These are phyloP conservation scores for Talaromyces sp. DNA, from an alignment of 2,329 filamentous ascomycete genomes.

Conservation along the genomic window DNA sequence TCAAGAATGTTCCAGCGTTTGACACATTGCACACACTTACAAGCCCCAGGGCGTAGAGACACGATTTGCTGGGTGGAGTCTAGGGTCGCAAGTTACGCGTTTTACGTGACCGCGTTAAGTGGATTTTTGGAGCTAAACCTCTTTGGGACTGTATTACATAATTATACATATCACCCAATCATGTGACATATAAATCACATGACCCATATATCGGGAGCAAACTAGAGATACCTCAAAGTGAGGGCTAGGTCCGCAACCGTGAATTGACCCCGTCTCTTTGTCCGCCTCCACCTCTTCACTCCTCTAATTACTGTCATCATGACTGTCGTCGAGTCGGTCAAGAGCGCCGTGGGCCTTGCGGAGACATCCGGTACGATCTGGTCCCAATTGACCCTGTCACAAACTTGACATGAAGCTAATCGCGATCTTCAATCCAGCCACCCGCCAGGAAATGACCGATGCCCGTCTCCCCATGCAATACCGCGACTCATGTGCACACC, in stretches of 20 bases:
- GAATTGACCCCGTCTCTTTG: neutral
- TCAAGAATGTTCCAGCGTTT: conserved; percentile 13
- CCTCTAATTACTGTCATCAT: conserved; percentile 34
- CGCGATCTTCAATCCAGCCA: conserved; percentile 23
- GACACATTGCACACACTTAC: conserved; percentile 19
- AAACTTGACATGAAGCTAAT: conserved; percentile 19
- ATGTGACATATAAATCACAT: conserved; percentile 19
- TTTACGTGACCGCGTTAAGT: conserved; percentile 42
- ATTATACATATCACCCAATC: conserved; percentile 6
- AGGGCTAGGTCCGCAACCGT: neutral
- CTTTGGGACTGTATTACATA: conserved; percentile 27
- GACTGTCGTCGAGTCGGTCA: conserved; percentile 52
- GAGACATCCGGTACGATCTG: conserved; percentile 41
- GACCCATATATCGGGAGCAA: conserved; percentile 20
- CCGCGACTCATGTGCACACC: conserved; percentile 91
- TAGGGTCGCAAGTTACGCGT: conserved; percentile 36
- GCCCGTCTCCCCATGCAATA: conserved; percentile 86
- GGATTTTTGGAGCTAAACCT: conserved; percentile 32
- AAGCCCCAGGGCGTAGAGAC: conserved; percentile 31
- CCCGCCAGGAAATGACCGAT: conserved; percentile 87
- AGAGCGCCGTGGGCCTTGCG: conserved; percentile 51
- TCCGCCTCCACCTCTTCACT: conserved; percentile 5
- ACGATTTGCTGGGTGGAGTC: conserved; percentile 31
- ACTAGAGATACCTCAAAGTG: conserved; percentile 22
- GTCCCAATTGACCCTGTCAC: conserved; percentile 25